phyloP scores from a whole-genome alignment of 495 filamentous ascomycete species.

The Penicillium ochrochloron region DNA sequence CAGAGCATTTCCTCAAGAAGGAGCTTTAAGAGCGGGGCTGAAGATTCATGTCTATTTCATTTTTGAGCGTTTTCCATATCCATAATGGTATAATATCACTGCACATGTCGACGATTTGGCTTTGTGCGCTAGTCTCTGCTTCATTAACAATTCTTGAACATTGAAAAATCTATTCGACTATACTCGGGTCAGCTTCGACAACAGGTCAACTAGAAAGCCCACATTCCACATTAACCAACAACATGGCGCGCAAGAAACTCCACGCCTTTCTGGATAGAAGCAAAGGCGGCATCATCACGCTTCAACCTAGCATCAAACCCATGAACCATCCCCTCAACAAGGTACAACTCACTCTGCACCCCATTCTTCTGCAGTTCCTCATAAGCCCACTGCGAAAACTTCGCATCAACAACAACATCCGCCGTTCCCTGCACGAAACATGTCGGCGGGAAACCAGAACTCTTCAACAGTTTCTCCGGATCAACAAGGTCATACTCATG shows the following conservation, averaged over 20 bases:
- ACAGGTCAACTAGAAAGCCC: not conserved
- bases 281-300: not conserved
- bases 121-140: not conserved
- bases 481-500: not conserved
- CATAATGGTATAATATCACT: not conserved
- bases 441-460: not conserved
- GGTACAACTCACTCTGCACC: not conserved
- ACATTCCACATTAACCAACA: not conserved
- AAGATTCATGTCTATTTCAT: not conserved
- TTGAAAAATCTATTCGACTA: no score
- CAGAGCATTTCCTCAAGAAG: slow-evolving; percentile 72
- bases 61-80: slow-evolving; percentile 3
- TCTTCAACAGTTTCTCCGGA: not conserved
- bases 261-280: not conserved
- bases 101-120: not conserved
- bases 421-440: not conserved
- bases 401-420: not conserved
- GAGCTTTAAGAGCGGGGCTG: slow-evolving; percentile 46
- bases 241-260: not conserved
- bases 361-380: not conserved
- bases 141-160: no score
- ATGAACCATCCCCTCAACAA: not conserved
- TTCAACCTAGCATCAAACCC: not conserved
- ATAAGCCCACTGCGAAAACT: not conserved
- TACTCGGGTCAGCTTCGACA: not conserved